These are phyloP conservation scores for Posidonia oceanica DNA, from an alignment of 116 monocot species.

Conservation along the genomic window DNA sequence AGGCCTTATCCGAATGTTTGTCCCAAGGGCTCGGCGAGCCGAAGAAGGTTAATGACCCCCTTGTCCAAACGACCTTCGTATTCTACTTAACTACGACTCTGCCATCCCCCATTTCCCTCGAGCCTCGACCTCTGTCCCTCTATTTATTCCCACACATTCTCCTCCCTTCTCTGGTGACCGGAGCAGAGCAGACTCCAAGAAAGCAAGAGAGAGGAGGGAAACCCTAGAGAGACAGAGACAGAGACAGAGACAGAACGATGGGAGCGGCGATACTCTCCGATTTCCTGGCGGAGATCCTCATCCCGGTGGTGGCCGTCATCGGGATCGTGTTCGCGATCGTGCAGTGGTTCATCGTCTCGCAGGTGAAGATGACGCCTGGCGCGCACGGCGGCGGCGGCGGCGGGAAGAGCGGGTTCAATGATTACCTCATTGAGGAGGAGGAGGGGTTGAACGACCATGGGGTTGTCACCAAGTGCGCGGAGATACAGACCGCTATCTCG, in stretches of 20 bases:
- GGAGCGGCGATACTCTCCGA: conserved; percentile 43
- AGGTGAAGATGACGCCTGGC: conserved; percentile 47
- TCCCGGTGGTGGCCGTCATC: conserved; percentile 65
- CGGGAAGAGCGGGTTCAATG: conserved; percentile 23
- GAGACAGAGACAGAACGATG: conserved; percentile 22
- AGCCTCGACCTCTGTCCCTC: background rate
- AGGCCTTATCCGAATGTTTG: background rate
- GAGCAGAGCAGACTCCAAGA: background rate
- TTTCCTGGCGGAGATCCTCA: conserved; percentile 53
- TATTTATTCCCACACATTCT: background rate
- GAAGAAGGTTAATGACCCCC: background rate
- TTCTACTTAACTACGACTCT: background rate
- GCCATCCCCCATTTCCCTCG: background rate
- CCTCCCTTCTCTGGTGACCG: background rate
- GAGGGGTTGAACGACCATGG: conserved; percentile 53
- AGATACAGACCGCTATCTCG: conserved; percentile 61
- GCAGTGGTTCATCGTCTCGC: conserved; percentile 79
- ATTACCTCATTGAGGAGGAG: conserved; percentile 56
- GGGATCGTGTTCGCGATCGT: conserved; percentile 73
- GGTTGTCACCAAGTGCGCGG: conserved; percentile 44
- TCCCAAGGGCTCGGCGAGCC: background rate
- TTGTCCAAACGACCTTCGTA: background rate
- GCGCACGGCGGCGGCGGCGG: background rate
- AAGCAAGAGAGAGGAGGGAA: background rate
- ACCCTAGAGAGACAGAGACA: background rate